These are phyloP conservation scores for Fusarium napiforme DNA, from an alignment of 2,329 filamentous ascomycete species.

Conservation along the genomic window DNA sequence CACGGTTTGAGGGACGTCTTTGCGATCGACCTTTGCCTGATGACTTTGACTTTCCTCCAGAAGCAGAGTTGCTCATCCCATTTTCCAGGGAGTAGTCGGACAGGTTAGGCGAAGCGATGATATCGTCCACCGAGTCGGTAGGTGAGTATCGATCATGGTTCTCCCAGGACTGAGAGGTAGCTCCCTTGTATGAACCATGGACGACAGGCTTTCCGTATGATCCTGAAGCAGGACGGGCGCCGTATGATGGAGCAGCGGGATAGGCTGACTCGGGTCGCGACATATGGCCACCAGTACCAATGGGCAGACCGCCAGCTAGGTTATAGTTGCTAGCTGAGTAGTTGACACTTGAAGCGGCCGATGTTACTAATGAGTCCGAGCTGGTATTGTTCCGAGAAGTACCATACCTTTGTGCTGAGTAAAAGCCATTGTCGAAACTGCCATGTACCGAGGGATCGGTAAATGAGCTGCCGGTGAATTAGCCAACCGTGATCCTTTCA, in stretches of 20 bases:
- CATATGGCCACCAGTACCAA: constrained; percentile 51
- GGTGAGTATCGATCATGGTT: constrained; percentile 64
- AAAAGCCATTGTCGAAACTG: constrained; percentile 52
- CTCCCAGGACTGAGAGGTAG: constrained; percentile 59
- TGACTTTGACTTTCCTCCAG: constrained; percentile 57
- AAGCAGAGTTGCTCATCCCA: constrained; percentile 53
- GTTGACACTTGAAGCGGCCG: constrained; percentile 54
- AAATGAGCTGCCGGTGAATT: constrained; percentile 48
- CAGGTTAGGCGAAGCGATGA: constrained; percentile 66
- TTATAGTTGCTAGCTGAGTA: constrained; percentile 53
- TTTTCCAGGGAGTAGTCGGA: constrained; percentile 71
- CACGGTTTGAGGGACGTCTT: constrained; percentile 80
- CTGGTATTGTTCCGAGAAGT: constrained; percentile 27
- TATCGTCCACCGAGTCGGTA: constrained; percentile 68
- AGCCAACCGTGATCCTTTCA: constrained; percentile 30
- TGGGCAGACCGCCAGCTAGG: constrained; percentile 39
- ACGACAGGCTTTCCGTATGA: constrained; percentile 48
- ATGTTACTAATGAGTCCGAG: constrained; percentile 49
- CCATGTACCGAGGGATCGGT: constrained; percentile 47
- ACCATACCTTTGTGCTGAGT: constrained; percentile 54
- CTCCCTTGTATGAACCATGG: constrained; percentile 54
- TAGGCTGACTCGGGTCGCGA: constrained; percentile 55
- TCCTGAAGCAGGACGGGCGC: constrained; percentile 55
- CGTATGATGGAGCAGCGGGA: constrained; percentile 54
- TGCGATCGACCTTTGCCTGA: constrained; percentile 65